Percentiles rank a stretch among this genome's conserved stretches.
Conservation (phyloP, 1,139 yeast species). For the Pichiaceae sp. region DNA sequence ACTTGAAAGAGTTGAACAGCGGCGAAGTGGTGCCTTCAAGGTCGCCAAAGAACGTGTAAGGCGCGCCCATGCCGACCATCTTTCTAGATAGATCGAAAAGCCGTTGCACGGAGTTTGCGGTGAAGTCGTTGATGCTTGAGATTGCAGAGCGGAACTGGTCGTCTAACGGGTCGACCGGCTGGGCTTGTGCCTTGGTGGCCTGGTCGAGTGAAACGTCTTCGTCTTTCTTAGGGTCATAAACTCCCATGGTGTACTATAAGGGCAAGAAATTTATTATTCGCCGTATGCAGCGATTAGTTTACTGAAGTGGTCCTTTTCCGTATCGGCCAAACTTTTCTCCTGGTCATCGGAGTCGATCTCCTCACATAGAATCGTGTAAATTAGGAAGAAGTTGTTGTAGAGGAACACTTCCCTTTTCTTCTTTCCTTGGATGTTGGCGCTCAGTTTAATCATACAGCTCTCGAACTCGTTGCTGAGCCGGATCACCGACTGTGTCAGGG, state of each 20-base stretch:
- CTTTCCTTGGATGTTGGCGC: constrained; percentile 26
- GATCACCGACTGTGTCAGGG: constrained; percentile 58
- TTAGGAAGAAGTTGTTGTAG: constrained; percentile 63
- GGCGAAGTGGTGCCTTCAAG: not conserved
- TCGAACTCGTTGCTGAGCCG: constrained; percentile 78
- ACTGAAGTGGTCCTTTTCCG: constrained; percentile 55
- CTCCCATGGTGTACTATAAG: constrained; percentile 5
- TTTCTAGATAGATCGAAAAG: constrained; percentile 12
- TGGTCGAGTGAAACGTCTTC: constrained; percentile 1
- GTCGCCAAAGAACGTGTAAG: constrained; percentile 5
- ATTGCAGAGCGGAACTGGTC: constrained; percentile 8
- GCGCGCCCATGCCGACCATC: constrained; percentile 6
- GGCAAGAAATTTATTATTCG: not conserved
- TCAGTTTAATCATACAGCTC: constrained; percentile 60
- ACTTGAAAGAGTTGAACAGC: constrained; percentile 1
- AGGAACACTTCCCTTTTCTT: constrained; percentile 54
- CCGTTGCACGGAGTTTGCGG: constrained; percentile 12
- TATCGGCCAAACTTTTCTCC: constrained; percentile 43
- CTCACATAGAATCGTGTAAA: constrained; percentile 37
- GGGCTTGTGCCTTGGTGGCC: not conserved
- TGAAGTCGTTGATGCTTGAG: constrained; percentile 15
- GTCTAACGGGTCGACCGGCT: not conserved
- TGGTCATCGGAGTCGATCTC: constrained; percentile 31
- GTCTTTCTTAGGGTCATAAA: constrained; percentile 7
- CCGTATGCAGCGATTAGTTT: constrained; percentile 52